These are phyloP conservation scores for Craspedostauros australis DNA, from an alignment of 108 stramenopile species.

Conservation along the genomic window DNA sequence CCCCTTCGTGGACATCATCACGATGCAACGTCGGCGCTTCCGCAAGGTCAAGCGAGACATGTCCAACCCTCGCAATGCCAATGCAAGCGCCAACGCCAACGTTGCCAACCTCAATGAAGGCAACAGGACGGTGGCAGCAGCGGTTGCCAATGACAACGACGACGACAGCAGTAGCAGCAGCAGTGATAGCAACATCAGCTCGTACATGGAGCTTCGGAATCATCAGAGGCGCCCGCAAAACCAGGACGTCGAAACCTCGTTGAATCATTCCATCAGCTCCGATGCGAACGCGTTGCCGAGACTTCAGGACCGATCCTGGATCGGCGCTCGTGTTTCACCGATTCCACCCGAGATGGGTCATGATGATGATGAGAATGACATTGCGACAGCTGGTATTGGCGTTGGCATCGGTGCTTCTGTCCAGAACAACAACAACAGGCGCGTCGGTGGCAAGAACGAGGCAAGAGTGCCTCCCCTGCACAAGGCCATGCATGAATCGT, in stretches of 20 bases:
- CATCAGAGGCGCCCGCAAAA: background rate
- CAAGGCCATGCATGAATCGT: conserved; percentile 6
- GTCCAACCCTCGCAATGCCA: no score
- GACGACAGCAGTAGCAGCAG: background rate
- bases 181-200: background rate
- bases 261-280: background rate
- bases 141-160: conserved; percentile 9
- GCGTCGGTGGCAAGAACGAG: background rate
- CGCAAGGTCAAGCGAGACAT: no score
- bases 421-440: background rate
- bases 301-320: no score
- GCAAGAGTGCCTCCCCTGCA: conserved; percentile 12
- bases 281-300: background rate
- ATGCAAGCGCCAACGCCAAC: no score
- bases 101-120: no score
- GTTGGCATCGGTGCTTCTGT: background rate
- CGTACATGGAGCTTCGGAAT: background rate
- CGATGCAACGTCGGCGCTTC: no score
- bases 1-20: no score
- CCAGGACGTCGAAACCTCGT: background rate
- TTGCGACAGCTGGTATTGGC: background rate
- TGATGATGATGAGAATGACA: conserved; percentile 4
- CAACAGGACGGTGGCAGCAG: no score
- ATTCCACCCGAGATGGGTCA: conserved; percentile 4
- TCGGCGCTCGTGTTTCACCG: background rate